A percentile compares a stretch with the other conserved stretches of the same genome.
Evolutionary conservation across 75 land plant species (phyloP).

Genomic region (Cupressus sempervirens): DNA sequence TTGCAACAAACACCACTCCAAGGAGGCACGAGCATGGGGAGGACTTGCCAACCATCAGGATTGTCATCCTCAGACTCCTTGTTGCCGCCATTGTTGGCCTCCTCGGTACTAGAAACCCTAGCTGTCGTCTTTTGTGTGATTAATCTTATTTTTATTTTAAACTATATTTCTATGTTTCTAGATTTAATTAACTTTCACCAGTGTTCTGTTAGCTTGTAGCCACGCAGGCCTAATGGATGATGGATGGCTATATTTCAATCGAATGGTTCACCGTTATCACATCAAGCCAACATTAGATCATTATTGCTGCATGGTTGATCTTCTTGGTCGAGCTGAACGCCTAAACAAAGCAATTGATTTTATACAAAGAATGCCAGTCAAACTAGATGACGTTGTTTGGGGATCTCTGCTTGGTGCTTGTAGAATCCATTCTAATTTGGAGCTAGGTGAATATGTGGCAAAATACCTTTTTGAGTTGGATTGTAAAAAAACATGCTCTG

Average conservation of each 20-base stretch:
- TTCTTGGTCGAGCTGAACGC: constrained; percentile 13
- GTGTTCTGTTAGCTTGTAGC: constrained; percentile 21
- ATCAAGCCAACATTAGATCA: constrained; percentile 19
- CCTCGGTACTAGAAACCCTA: too few relatives aligned
- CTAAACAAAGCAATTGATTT: constrained; percentile 15
- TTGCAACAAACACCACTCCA: too few relatives aligned
- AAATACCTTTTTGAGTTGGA: constrained; percentile 11
- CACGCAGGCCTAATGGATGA: constrained; percentile 7
- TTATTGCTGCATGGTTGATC: constrained; percentile 20
- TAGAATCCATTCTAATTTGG: constrained; percentile 15
- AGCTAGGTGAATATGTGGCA: constrained; percentile 17
- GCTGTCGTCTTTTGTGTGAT: too few relatives aligned
- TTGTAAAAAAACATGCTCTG: too few relatives aligned
- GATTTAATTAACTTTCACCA: constrained; percentile 4
- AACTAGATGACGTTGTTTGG: constrained; percentile 18
- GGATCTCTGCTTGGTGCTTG: constrained; percentile 27
- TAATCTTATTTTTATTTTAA: too few relatives aligned
- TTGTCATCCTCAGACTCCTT: too few relatives aligned
- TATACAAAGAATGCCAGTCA: constrained; percentile 20
- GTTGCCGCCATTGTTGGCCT: too few relatives aligned
- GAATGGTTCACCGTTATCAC: constrained; percentile 10
- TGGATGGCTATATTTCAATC: constrained; percentile 13
- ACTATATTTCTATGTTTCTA: too few relatives aligned
- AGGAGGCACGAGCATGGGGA: too few relatives aligned
- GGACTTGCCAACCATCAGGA: too few relatives aligned